These are phyloP conservation scores for Cryptosporidium tyzzeri DNA, from an alignment of 169 alveolate genomes.

Conservation along the genomic window DNA sequence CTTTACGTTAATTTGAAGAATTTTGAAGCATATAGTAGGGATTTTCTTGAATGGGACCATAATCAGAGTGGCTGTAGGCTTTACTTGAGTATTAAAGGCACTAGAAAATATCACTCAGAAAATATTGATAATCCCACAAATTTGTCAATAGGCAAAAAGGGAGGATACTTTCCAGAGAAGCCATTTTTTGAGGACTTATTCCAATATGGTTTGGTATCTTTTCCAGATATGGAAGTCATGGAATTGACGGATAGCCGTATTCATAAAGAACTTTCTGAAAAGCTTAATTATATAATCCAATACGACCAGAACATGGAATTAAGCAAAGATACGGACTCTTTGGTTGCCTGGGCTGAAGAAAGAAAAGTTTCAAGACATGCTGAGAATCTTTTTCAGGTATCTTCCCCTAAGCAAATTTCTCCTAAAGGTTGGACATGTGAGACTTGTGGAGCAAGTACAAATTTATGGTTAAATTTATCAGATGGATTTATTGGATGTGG, in stretches of 20 bases:
- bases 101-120: conserved; percentile 24
- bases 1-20: conserved; percentile 82
- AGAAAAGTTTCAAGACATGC: conserved; percentile 79
- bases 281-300: conserved; percentile 34
- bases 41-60: conserved; percentile 72
- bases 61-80: conserved; percentile 29
- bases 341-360: conserved; percentile 53
- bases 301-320: conserved; percentile 11
- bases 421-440: conserved; percentile 77
- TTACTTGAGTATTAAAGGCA: conserved; percentile 7
- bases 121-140: conserved; percentile 10
- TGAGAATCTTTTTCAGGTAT: conserved; percentile 76
- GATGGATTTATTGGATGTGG: conserved; percentile 92
- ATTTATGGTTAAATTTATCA: conserved; percentile 83
- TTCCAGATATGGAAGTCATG: conserved; percentile 7
- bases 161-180: conserved; percentile 40
- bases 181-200: conserved; percentile 21
- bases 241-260: background rate
- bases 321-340: background rate
- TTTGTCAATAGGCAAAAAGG: conserved; percentile 40
- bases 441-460: conserved; percentile 79
- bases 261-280: conserved; percentile 10
- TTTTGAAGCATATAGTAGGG: conserved; percentile 79
- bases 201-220: conserved; percentile 1
- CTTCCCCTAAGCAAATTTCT: conserved; percentile 74